Base-by-base conservation (phyloP, 2,329 filamentous ascomycete species). In the Aspergillus hiratsukae region DNA sequence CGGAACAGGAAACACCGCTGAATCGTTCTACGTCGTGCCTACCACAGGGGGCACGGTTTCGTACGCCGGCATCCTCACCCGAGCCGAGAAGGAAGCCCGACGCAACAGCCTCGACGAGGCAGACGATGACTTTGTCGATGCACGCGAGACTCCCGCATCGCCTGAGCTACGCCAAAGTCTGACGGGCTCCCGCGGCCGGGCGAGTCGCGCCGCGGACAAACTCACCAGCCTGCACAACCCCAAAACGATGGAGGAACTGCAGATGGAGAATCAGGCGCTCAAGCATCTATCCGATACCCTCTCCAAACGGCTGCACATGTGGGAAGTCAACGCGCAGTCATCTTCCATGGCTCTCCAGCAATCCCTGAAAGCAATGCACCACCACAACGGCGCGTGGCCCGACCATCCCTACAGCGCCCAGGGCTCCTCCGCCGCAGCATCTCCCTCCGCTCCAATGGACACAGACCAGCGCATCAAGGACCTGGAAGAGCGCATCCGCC, bases 11-110 rank as follows among this genome's bases (percentile, higher is more conserved):
- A 89, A 89, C 65, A 60, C 74, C 3, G 78, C 79, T 6, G 82
- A 84, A 61, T 94, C 89, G 8, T 99, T 99, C 76, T 97, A 97
- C 71, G 89, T 97, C 1, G 94, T 99, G 1, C 94, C 93, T 3
- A 89, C 90, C 0, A 91, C 89, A 19, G 93, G 94, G 4, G 91
- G 93, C 61, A 97, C 91, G 2, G 88, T 92, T 58, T 94, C 91
- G 0, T 99, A 97, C 69, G 92, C 94, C 48, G 91, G 89, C 60
- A 97, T 99, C 52, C 78, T 96, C 21, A 87, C 74, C 31, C 73
- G 78, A 27, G 75, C 76, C 7, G 75, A 78, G 59, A 80, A 76
- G 53, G 72, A 76, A 53, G 69, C 72, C 7, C 72, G 73, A 27
- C 65, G 70, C 25, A 75, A 72, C 41, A 78, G 79, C 57, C 76